Base-by-base conservation (phyloP, 768 basidiomycete genomes). In the Suillus subaureus region DNA sequence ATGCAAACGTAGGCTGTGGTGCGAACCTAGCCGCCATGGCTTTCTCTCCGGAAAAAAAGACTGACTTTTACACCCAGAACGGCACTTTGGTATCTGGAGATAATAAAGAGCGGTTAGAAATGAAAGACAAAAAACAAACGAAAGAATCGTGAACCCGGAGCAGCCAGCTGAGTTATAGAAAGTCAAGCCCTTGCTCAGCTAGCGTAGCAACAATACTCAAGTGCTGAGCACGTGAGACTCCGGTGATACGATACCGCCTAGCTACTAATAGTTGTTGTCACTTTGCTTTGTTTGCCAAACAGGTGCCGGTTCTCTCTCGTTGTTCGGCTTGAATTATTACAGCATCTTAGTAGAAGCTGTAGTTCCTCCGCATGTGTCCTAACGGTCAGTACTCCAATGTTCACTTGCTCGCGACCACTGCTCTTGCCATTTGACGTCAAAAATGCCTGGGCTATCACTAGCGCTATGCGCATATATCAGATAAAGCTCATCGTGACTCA, bases 1-100 rank as follows among this genome's bases (percentile, higher is more conserved):
- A 58, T 66, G 75, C 72, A 63, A 63, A 72, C 18, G 64, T 55
- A 23, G 66, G 64, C 9, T 69, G 66, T 28, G 56, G 43, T 15
- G 63, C 63, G 37, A 73, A 54, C 64, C 67, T 74, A 21, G 75
- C 63, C 40, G 72, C 70, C 74, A 76, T 76, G 42, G 42, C 49
- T 23, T 26, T 16, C 26, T 49, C 23, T 16, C 51, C 8, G 16
- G 12, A 21, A 39, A 63, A 58, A 63, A 63, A 63, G 61, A 56
- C 52, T 49, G 33, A 26, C 21, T 35, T 61, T 55, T 33, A 47
- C 58, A 49, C 42, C 45, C 64, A 42, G 52, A n/a, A 40, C 21
- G 62, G 40, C 31, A 37, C 26, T 40, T 28, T 23, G 12, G 39
- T 28, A 35, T 61, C 40, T 65, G 23, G 23, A 35, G 56, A 63